Evolutionary conservation across 768 basidiomycete species (phyloP).

Genomic region (Tulasnella sp.): DNA sequence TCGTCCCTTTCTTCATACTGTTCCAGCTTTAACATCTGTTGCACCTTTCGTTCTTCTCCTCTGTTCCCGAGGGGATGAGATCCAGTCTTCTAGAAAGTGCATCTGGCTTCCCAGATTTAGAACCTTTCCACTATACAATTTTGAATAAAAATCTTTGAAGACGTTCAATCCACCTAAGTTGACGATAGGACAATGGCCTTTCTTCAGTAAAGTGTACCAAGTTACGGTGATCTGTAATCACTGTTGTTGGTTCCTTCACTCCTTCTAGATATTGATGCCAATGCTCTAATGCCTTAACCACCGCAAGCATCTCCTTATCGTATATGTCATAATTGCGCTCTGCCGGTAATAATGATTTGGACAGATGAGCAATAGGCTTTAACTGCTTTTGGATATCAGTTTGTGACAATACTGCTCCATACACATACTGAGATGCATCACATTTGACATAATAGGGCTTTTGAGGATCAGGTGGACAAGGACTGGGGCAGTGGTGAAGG

Average conservation of each 20-base stretch:
- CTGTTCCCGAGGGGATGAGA: background rate
- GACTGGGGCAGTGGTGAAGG: background rate
- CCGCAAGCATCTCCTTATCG: conserved; percentile 20
- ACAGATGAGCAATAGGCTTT: background rate
- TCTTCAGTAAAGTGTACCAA: conserved; percentile 16
- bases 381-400: background rate
- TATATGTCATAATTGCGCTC: conserved; percentile 19
- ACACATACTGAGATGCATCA: background rate
- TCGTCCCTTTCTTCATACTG: too few species aligned
- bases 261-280: background rate
- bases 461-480: conserved; percentile 1
- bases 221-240: conserved; percentile 17
- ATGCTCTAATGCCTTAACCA: conserved; percentile 15
- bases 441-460: background rate
- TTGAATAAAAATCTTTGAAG: background rate
- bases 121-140: background rate
- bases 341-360: background rate
- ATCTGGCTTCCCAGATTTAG: background rate
- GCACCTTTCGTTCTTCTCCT: background rate
- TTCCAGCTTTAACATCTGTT: background rate
- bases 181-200: conserved; percentile 14
- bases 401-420: conserved; percentile 2
- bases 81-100: background rate
- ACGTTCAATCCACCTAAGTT: background rate
- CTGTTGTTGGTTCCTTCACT: background rate